Base-by-base conservation (phyloP, 2,329 filamentous ascomycete species). In the Aspergillus luchuensis region DNA sequence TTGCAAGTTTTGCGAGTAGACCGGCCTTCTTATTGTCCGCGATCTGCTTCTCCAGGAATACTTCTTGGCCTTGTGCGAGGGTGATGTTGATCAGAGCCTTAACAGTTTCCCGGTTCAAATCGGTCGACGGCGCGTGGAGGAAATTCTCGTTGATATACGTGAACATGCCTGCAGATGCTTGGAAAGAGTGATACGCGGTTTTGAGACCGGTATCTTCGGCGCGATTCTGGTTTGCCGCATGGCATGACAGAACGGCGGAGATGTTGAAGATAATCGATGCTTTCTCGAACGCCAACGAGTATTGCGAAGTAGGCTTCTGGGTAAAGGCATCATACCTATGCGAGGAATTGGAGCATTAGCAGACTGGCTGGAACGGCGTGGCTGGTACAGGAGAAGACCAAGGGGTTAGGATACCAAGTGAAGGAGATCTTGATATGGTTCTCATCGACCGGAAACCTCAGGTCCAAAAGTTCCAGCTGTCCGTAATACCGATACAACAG, bases 81-180 rank as follows among this genome's bases (percentile, higher is more conserved):
- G 92, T 98, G 61, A 99, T 87, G 55, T 89, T 86, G 73, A 99
- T 98, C 66, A 99, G 79, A 0, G 92, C 92, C 80, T 97, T 97
- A 71, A 99, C 92, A 0, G 95, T 99, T 54, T 99, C 94, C 62
- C 95, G 84, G 75, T 93, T 98, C 51, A 99, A 80, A 72, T 99
- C 95, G n/a, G 91, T 93, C 8, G 93, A 97, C 0, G 96, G 95
- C 1, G 95, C 95, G 72, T 99, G 95, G 38, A 99, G 82, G 75
- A 99, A 99, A 80, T 99, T 99, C 79, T 99, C 95, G 78, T 99
- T 99, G 81, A 99, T 99, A 72, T 99, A 99, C 56, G 94, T 98
- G 77, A 98, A 99, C 95, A 99, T 99, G 80, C 95, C 95, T 8
- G 95, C 95, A 7, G 94, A 93, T 43, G 95, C 95, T 77, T 99